Percentiles rank a stretch among this genome's conserved stretches.
phyloP scores from a whole-genome alignment of 768 basidiomycete species.

The Suillus discolor region DNA sequence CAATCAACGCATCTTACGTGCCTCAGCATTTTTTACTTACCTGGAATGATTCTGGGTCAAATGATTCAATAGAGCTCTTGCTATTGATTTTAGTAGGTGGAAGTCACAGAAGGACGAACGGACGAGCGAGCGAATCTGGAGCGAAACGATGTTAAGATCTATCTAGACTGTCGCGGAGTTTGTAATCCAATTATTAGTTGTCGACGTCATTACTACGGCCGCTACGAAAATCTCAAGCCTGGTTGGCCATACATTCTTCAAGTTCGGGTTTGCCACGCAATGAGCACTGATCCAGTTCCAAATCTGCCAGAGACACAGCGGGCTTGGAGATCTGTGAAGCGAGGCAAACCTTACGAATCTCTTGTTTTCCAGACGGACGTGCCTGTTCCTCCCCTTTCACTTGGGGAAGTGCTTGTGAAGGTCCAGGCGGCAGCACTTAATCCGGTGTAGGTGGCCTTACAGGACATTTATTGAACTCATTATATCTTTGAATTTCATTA shows the following conservation, averaged over 20 bases:
- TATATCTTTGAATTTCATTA: constrained; percentile 23
- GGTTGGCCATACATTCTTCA: neutral
- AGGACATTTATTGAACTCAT: neutral
- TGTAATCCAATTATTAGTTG: neutral
- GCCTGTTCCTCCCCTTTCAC: constrained; percentile 35
- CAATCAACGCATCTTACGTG: neutral
- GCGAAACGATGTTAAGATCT: too few species aligned
- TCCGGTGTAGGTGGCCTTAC: constrained; percentile 50
- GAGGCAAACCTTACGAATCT: constrained; percentile 33
- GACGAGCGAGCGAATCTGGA: neutral
- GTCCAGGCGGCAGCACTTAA: constrained; percentile 64
- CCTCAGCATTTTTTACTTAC: neutral
- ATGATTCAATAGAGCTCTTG: neutral
- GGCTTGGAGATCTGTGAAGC: constrained; percentile 33
- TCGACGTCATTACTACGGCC: neutral
- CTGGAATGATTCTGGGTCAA: neutral
- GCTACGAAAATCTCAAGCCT: too few species aligned
- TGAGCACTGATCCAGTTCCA: neutral
- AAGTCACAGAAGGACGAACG: neutral
- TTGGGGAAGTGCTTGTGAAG: constrained; percentile 51
- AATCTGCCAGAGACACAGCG: constrained; percentile 24
- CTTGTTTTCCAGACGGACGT: constrained; percentile 31
- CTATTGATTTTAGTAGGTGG: neutral
- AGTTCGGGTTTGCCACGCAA: neutral
- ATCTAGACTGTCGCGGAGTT: neutral